Evolutionary conservation across 2,329 filamentous ascomycete species (phyloP).

Genomic region (Colletotrichum magnum): DNA sequence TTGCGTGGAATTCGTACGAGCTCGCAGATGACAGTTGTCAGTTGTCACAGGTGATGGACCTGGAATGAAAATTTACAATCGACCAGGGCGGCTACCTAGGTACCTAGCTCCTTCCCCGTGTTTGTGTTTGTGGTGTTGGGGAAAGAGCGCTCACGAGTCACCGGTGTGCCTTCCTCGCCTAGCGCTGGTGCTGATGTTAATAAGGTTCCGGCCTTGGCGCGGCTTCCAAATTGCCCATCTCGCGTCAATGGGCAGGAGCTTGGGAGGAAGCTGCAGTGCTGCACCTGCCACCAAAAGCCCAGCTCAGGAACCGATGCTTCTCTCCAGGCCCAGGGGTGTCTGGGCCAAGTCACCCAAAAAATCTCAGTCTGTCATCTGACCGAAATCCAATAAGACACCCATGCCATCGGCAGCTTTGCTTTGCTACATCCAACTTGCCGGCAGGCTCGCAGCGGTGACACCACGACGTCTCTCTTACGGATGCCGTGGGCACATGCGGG

Average conservation of each 20-base stretch:
- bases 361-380: constrained; percentile 26
- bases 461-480: not conserved
- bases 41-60: no score
- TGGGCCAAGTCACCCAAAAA: constrained; percentile 24
- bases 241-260: not conserved
- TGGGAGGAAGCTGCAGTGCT: not conserved
- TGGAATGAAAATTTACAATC: no score
- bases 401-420: not conserved
- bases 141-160: not conserved
- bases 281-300: not conserved
- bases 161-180: not conserved
- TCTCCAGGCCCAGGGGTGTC: constrained; percentile 19
- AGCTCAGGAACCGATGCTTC: not conserved
- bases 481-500: not conserved
- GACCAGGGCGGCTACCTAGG: no score
- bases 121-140: constrained; percentile 18
- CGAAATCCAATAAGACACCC: constrained; percentile 33
- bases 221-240: constrained; percentile 5
- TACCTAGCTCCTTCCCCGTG: no score
- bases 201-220: constrained; percentile 19
- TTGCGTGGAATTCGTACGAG: not conserved
- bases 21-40: no score
- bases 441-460: constrained; percentile 1
- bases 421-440: constrained; percentile 7
- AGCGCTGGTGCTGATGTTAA: constrained; percentile 1